Percentiles rank a stretch among this genome's conserved stretches.
Conservation (phyloP, 2,329 filamentous ascomycete genomes). For the Fusarium aywerte region DNA sequence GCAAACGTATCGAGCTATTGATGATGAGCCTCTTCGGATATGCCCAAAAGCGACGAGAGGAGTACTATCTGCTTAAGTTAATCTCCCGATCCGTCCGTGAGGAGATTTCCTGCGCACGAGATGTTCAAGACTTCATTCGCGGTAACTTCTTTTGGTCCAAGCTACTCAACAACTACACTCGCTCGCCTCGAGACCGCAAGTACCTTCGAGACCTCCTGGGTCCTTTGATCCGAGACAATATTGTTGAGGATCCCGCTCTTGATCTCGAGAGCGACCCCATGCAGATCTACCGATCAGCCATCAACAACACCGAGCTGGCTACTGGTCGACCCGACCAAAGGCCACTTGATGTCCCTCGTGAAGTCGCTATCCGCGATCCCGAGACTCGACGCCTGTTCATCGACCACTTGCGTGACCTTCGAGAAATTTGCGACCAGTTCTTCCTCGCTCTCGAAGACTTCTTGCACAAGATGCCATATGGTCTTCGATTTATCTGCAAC, state of each 20-base stretch:
- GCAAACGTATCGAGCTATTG: conserved; percentile 89
- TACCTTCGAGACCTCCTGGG: conserved; percentile 89
- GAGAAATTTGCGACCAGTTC: conserved; percentile 94
- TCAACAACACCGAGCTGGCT: conserved; percentile 96
- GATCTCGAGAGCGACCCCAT: conserved; percentile 97
- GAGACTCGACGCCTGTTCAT: conserved; percentile 95
- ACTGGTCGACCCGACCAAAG: conserved; percentile 86
- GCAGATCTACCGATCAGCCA: conserved; percentile 94
- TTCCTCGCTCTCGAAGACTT: conserved; percentile 84
- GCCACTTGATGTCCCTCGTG: conserved; percentile 85
- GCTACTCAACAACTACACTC: conserved; percentile 85
- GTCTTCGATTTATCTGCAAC: conserved; percentile 86
- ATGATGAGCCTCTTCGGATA: conserved; percentile 98
- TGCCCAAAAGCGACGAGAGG: conserved; percentile 94
- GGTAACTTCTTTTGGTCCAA: conserved; percentile 95
- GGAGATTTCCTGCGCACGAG: conserved; percentile 79
- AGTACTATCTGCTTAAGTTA: conserved; percentile 94
- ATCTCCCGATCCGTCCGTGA: conserved; percentile 85
- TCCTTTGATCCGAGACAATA: conserved; percentile 86
- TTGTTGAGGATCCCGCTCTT: conserved; percentile 89
- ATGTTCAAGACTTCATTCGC: conserved; percentile 85
- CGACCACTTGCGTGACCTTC: conserved; percentile 89
- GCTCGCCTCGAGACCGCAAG: conserved; percentile 91
- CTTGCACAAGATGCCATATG: conserved; percentile 90
- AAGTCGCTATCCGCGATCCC: conserved; percentile 93